Evolutionary conservation across 306 rosid species (phyloP).

Genomic region (Prinsepia uniflora): DNA sequence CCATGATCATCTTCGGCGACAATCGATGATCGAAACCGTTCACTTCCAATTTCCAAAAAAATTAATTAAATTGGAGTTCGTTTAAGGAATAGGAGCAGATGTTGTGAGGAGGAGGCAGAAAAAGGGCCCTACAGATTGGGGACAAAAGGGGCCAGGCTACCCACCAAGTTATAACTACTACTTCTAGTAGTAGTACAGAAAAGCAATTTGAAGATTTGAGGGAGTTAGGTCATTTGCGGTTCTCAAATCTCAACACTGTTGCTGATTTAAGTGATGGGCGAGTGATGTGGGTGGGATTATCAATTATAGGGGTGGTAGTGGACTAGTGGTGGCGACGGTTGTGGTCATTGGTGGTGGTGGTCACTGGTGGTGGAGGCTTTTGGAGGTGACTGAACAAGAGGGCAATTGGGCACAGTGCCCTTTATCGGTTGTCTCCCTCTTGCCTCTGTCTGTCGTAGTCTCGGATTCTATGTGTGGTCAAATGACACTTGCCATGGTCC

Average conservation of each 20-base stretch:
- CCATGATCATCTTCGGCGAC: no score
- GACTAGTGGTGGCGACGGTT: no score
- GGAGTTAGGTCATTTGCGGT: conserved; percentile 73
- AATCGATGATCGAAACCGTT: no score
- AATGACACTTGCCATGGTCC: neutral
- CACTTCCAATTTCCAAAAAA: no score
- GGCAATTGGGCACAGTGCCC: neutral
- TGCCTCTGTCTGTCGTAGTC: neutral
- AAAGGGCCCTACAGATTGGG: conserved; percentile 60
- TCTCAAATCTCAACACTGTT: conserved; percentile 26
- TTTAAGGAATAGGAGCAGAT: no score
- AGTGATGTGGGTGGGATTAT: neutral
- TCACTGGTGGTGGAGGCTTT: conserved; percentile 2
- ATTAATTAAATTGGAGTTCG: no score
- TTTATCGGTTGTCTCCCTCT: neutral
- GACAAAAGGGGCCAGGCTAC: conserved; percentile 41
- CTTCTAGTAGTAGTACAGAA: conserved; percentile 18
- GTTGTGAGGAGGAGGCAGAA: conserved; percentile 30
- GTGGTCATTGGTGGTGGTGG: neutral
- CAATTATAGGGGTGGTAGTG: neutral
- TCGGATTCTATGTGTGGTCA: neutral
- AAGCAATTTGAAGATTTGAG: conserved; percentile 39
- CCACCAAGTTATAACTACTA: conserved; percentile 64
- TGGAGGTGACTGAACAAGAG: neutral
- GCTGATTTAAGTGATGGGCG: conserved; percentile 5